Evolutionary conservation across 2,329 filamentous ascomycete species (phyloP).

Genomic region (Stagonosporopsis rhizophila): DNA sequence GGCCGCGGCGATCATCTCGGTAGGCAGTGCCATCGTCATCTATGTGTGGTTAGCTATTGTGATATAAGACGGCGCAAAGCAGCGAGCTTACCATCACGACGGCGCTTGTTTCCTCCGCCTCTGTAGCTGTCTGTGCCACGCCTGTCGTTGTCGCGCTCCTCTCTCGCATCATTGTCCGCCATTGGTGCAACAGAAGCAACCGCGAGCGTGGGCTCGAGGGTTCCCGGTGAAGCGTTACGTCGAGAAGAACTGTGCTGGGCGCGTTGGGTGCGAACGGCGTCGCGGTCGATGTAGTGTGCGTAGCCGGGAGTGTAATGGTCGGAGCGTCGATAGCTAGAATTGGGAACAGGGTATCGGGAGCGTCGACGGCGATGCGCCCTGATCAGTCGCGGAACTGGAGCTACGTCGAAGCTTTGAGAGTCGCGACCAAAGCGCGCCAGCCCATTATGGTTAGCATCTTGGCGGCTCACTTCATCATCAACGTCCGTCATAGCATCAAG

Average conservation of each 20-base stretch:
- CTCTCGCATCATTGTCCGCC: constrained; percentile 40
- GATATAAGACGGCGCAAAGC: neutral
- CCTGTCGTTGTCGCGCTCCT: constrained; percentile 38
- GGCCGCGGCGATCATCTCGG: constrained; percentile 41
- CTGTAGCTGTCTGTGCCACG: constrained; percentile 36
- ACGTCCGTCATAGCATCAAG: constrained; percentile 9
- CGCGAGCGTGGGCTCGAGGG: constrained; percentile 20
- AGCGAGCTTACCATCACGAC: constrained; percentile 39
- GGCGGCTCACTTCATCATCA: neutral
- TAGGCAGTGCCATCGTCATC: constrained; percentile 40
- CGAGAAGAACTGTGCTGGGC: constrained; percentile 11
- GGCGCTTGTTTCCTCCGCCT: constrained; percentile 41
- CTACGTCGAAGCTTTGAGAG: constrained; percentile 26
- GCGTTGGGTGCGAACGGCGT: constrained; percentile 16
- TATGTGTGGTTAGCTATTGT: constrained; percentile 15
- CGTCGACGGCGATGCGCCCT: constrained; percentile 25
- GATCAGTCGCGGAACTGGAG: constrained; percentile 23
- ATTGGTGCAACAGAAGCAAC: constrained; percentile 27
- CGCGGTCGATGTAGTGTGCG: constrained; percentile 4
- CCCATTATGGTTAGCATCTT: constrained; percentile 22
- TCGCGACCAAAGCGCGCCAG: constrained; percentile 22
- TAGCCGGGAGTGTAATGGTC: constrained; percentile 4
- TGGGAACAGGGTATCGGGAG: constrained; percentile 12
- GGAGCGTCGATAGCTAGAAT: constrained; percentile 7
- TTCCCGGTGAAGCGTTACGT: constrained; percentile 18